Conservation (phyloP, 129 eudicot species). For the Pseudognaphalium luteoalbum region DNA sequence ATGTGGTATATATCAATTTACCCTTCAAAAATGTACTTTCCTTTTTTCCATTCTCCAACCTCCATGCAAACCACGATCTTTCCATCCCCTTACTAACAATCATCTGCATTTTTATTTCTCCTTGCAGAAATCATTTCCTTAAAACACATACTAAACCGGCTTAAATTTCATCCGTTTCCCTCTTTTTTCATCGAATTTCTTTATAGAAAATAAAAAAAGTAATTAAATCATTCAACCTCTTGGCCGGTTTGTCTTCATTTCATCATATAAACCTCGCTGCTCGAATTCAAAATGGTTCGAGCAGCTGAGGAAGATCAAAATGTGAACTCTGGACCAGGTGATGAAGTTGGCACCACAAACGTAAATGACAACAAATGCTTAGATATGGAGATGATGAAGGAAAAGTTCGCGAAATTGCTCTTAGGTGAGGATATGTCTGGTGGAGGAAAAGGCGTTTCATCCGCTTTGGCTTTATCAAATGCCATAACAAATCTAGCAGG, state of each 20-base stretch:
- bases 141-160: constrained; percentile 18
- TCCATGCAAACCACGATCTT: constrained; percentile 37
- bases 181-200: constrained; percentile 24
- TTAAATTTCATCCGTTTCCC: constrained; percentile 9
- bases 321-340: constrained; percentile 20
- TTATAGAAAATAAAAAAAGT: neutral
- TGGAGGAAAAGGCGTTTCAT: constrained; percentile 95
- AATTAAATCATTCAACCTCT: constrained; percentile 21
- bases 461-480: constrained; percentile 89
- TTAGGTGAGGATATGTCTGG: constrained; percentile 99
- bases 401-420: constrained; percentile 86
- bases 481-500: constrained; percentile 98
- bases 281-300: constrained; percentile 61
- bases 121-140: constrained; percentile 9
- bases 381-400: constrained; percentile 85
- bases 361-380: neutral
- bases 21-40: neutral
- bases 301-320: constrained; percentile 55
- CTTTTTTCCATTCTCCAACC: constrained; percentile 14
- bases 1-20: constrained; percentile 14
- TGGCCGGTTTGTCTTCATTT: constrained; percentile 30
- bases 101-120: constrained; percentile 11
- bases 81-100: constrained; percentile 17
- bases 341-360: constrained; percentile 24
- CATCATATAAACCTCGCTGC: constrained; percentile 29